Conservation (phyloP, 1,139 yeast species). For the Blastobotrys niveus region DNA sequence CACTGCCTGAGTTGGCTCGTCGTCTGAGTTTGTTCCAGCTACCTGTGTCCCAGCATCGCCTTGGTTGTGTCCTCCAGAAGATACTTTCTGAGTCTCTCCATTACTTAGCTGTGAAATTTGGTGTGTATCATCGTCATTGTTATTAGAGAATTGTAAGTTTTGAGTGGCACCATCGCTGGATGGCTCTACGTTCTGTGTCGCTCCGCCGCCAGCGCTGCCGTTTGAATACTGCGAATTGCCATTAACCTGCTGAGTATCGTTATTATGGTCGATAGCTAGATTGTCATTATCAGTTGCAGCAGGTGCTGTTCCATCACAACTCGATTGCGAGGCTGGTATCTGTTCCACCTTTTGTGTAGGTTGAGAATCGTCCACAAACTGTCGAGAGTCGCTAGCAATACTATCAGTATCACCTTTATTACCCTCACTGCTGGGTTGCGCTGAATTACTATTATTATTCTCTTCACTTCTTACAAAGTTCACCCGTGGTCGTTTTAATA, state of each 20-base stretch:
- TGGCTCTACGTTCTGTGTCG: neutral
- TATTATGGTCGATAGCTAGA: no score
- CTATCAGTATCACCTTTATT: no score
- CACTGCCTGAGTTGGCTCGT: slow-evolving; percentile 1
- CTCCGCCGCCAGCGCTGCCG: neutral
- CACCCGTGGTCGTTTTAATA: neutral
- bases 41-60: slow-evolving; percentile 4
- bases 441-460: neutral
- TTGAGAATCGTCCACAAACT: slow-evolving; percentile 1
- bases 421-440: neutral
- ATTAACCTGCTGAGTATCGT: no score
- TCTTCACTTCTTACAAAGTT: neutral
- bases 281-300: no score
- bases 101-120: neutral
- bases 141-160: no score
- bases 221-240: neutral
- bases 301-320: no score
- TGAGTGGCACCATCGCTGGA: neutral
- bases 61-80: neutral
- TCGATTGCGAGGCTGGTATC: no score
- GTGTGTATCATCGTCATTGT: neutral
- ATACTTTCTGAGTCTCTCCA: neutral
- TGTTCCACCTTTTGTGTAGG: slow-evolving; percentile 1
- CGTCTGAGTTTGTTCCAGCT: slow-evolving; percentile 1
- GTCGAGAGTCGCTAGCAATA: no score